These are phyloP conservation scores for Macrocybe sp. DNA, from an alignment of 1,284 basidiomycete species.

Conservation along the genomic window DNA sequence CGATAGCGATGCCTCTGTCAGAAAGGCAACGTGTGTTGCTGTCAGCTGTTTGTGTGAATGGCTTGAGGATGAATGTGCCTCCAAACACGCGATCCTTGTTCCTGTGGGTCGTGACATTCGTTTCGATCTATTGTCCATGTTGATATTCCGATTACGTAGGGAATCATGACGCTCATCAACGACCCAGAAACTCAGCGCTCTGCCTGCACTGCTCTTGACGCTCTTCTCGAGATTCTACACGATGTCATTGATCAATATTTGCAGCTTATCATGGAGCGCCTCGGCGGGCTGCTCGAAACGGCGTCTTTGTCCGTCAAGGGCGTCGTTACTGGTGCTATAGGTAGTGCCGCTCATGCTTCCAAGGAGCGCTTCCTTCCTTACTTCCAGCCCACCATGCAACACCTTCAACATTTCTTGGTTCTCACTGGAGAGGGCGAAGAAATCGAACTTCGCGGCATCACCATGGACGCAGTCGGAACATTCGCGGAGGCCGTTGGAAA, in stretches of 20 bases:
- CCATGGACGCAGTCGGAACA: constrained; percentile 97
- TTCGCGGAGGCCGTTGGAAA: constrained; percentile 97
- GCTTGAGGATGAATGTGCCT: constrained; percentile 91
- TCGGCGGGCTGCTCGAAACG: constrained; percentile 83
- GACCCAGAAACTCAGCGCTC: constrained; percentile 86
- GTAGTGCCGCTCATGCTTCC: constrained; percentile 97
- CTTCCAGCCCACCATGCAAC: constrained; percentile 91
- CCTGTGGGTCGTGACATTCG: constrained; percentile 53
- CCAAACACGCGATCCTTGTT: constrained; percentile 81
- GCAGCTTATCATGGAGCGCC: constrained; percentile 92
- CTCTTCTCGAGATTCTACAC: constrained; percentile 92
- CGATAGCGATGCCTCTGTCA: constrained; percentile 81
- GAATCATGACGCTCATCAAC: constrained; percentile 88
- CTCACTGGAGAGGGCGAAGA: constrained; percentile 85
- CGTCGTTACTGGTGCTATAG: constrained; percentile 97
- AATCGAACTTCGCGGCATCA: constrained; percentile 93
- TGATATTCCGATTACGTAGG: constrained; percentile 32
- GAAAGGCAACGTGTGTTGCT: constrained; percentile 93
- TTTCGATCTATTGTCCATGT: constrained; percentile 2
- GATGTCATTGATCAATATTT: constrained; percentile 92
- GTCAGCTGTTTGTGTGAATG: constrained; percentile 98
- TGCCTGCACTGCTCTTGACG: constrained; percentile 96
- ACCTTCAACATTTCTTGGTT: constrained; percentile 83
- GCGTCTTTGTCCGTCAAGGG: constrained; percentile 88
- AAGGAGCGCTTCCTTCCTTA: constrained; percentile 92